These are phyloP conservation scores for Adenanthera pavonina DNA, from an alignment of 306 rosid genomes.

Conservation along the genomic window DNA sequence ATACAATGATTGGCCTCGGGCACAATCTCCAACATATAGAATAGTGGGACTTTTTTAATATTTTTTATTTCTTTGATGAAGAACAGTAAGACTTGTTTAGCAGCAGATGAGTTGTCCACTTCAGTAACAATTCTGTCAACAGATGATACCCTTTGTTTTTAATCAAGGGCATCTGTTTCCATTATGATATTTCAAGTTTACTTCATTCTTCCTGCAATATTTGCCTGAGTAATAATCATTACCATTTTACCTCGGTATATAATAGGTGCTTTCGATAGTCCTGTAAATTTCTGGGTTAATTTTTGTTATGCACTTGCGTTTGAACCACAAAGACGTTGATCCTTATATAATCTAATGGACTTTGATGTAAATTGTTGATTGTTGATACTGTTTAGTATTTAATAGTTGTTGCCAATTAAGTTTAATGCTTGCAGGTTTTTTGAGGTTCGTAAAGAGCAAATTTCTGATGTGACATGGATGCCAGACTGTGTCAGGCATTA, in stretches of 20 bases:
- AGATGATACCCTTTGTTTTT: constrained; percentile 2
- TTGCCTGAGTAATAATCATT: not conserved
- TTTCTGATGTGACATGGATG: constrained; percentile 44
- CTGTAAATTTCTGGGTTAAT: constrained; percentile 10
- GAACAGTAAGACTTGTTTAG: not conserved
- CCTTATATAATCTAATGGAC: constrained; percentile 17
- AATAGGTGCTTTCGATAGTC: constrained; percentile 13
- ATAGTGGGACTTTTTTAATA: not conserved
- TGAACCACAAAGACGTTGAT: constrained; percentile 18
- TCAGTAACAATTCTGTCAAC: not conserved
- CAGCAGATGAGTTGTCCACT: not conserved
- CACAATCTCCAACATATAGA: not conserved
- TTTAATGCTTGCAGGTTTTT: constrained; percentile 62
- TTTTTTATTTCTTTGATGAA: not conserved
- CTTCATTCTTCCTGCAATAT: constrained; percentile 1
- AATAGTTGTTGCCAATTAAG: constrained; percentile 52
- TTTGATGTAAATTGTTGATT: constrained; percentile 32
- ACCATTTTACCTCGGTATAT: constrained; percentile 9
- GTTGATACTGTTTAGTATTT: constrained; percentile 41
- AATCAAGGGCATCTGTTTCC: constrained; percentile 21
- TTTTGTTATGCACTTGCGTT: constrained; percentile 13
- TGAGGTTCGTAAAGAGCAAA: constrained; percentile 63
- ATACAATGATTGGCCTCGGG: too few species aligned
- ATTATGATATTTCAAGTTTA: not conserved
- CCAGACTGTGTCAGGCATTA: constrained; percentile 64